Base-by-base conservation (phyloP, 75 land plant species). In the Gnetum montanum region DNA sequence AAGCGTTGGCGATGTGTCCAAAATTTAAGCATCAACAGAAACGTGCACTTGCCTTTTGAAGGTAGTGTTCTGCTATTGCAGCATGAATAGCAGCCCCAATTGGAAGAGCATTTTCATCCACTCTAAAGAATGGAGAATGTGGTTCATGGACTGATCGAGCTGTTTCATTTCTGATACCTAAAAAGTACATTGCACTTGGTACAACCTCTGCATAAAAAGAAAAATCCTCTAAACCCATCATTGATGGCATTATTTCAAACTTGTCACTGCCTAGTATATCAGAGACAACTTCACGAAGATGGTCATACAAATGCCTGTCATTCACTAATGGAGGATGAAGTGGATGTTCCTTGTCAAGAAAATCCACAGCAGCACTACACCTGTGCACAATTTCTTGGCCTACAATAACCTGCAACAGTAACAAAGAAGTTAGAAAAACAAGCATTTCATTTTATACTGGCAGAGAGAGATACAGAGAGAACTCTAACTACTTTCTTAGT, bases 191-290 rank as follows among this genome's bases (percentile, higher is more conserved):
- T 12, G 70, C 78, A 40, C 80, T 90, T 12, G 98, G 96, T 24
- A 90, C 62, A 20, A 64, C 51, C 41, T 79, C 64, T 19, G 89
- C 59, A 68, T 78, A 93, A 73, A 93, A 89, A 13, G 96, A 54
- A 70, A 93, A 93, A 68, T 93, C 98, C 55, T 93, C 98, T 8
- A 87, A 71, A 0, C 89, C 96, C 98, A 93, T 93, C 60, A 85
- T 43, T 3, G 80, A 79, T 1, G 49, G 44, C 8, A 71, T 74
- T 19, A 66, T 54, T 55, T 43, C 46, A 43, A 74, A 76, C 31
- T 83, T 84, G 27, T 65, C 24, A 2, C 54, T 34, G 19, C 95
- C 97, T 33, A 84, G 8, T 22, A 84, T 16, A 15, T 64, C 76
- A 24, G 51, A 59, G 6, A 77, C 85, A 16, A 75, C 83, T 20